Conservation (phyloP, 345 rosid species). For the Microthlaspi erraticum region DNA sequence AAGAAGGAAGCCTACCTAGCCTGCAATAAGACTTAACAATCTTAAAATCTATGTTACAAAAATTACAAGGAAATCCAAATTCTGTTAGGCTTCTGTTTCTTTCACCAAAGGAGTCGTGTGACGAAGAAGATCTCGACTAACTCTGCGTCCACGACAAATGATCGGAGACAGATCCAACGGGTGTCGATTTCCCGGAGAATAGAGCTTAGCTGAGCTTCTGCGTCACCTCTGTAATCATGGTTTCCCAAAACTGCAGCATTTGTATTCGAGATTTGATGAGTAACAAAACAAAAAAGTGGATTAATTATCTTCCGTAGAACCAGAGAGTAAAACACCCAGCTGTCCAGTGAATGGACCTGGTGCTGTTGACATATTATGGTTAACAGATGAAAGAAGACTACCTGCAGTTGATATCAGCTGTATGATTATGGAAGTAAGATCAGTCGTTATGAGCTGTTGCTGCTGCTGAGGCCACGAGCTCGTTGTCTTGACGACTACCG, state of each 20-base stretch:
- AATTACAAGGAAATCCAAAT: constrained; percentile 25
- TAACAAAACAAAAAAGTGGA: not conserved
- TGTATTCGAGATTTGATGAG: not conserved
- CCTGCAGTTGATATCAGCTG: too few relatives aligned
- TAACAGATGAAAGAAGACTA: too few relatives aligned
- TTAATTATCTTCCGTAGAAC: too few relatives aligned
- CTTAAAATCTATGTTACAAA: constrained; percentile 29
- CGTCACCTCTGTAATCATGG: constrained; percentile 86
- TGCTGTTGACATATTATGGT: too few relatives aligned
- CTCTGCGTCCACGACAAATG: constrained; percentile 64
- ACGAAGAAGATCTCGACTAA: constrained; percentile 70
- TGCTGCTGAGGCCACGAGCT: too few relatives aligned
- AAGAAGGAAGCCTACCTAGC: constrained; percentile 45
- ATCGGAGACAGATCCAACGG: constrained; percentile 79
- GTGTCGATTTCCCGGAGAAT: constrained; percentile 56
- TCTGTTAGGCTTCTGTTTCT: constrained; percentile 24
- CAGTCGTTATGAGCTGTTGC: too few relatives aligned
- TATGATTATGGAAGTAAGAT: too few relatives aligned
- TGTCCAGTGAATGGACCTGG: too few relatives aligned
- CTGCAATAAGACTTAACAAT: constrained; percentile 48
- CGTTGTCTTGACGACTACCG: too few relatives aligned
- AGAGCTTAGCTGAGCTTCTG: constrained; percentile 65
- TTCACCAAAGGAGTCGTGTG: constrained; percentile 76
- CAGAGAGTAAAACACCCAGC: too few relatives aligned
- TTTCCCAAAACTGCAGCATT: constrained; percentile 61